Evolutionary conservation across 179 eudicot genomes (phyloP).

Genomic region (Beta lomatogona): DNA sequence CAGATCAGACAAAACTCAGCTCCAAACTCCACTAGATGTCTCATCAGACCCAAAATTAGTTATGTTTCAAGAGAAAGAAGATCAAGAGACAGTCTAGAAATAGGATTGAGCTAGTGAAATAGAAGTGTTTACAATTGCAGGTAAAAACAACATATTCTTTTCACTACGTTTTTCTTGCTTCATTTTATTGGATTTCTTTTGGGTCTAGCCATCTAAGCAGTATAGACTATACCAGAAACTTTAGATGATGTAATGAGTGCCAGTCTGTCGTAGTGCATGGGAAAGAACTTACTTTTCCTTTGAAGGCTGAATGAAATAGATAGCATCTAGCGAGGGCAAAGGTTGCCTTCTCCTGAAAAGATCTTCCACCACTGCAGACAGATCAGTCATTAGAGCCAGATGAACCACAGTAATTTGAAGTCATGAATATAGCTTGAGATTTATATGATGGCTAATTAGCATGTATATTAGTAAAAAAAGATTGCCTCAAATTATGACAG

Average conservation of each 20-base stretch:
- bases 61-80: not conserved
- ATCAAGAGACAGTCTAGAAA: not conserved
- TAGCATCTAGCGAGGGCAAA: slow-evolving; percentile 88
- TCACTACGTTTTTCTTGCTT: not conserved
- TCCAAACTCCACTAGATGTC: not conserved
- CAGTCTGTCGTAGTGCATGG: not conserved
- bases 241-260: not conserved
- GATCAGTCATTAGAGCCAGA: slow-evolving; percentile 20
- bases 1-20: not conserved
- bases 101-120: not conserved
- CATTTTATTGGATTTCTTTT: not conserved
- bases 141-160: not conserved
- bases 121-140: not conserved
- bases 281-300: slow-evolving; percentile 75
- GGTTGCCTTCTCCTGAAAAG: slow-evolving; percentile 92
- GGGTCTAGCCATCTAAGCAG: not conserved
- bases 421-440: not conserved
- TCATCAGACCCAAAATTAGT: not conserved
- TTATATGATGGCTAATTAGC: not conserved
- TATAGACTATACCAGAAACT: not conserved
- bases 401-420: slow-evolving; percentile 5
- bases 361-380: slow-evolving; percentile 93
- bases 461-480: not conserved
- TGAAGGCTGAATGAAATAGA: slow-evolving; percentile 93
- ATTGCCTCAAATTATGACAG: not conserved